These are phyloP conservation scores for Mrakia blollopis DNA, from an alignment of 768 basidiomycete species.

Conservation along the genomic window DNA sequence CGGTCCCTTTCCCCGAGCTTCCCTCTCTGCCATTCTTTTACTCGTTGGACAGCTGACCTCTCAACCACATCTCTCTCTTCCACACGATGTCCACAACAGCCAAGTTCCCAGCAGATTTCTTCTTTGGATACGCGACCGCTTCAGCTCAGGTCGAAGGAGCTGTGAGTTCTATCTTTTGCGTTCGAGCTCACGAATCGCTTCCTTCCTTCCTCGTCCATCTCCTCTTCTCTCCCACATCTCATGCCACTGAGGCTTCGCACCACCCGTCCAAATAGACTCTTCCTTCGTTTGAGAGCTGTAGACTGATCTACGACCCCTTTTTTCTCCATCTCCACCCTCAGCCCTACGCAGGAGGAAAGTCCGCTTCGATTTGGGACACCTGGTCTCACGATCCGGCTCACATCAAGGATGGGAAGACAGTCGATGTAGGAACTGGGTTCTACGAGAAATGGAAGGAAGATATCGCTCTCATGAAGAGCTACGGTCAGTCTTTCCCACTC, in stretches of 20 bases:
- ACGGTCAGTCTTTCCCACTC: conserved; percentile 29
- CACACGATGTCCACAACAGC: not conserved
- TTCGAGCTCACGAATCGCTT: not conserved
- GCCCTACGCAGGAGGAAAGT: not conserved
- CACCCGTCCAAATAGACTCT: not conserved
- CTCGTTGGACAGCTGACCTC: not conserved
- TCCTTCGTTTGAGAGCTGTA: too few relatives aligned
- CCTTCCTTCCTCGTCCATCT: not conserved
- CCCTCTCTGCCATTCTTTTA: too few relatives aligned
- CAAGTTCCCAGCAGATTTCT: conserved; percentile 5
- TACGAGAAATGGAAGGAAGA: conserved; percentile 39
- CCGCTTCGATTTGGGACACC: conserved; percentile 20
- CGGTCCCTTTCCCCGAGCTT: not conserved
- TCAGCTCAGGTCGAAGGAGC: conserved; percentile 3
- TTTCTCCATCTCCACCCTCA: not conserved
- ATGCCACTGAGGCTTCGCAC: too few relatives aligned
- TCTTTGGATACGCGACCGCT: not conserved
- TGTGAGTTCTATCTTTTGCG: not conserved
- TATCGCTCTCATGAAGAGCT: conserved; percentile 37
- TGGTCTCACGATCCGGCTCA: conserved; percentile 20
- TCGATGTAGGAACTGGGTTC: conserved; percentile 36
- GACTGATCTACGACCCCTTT: too few relatives aligned
- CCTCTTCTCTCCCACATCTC: not conserved
- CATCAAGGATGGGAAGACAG: conserved; percentile 33
- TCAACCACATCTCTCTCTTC: not conserved